Evolutionary conservation across 2,329 filamentous ascomycete genomes (phyloP).

Genomic region (Colletotrichum melonis): DNA sequence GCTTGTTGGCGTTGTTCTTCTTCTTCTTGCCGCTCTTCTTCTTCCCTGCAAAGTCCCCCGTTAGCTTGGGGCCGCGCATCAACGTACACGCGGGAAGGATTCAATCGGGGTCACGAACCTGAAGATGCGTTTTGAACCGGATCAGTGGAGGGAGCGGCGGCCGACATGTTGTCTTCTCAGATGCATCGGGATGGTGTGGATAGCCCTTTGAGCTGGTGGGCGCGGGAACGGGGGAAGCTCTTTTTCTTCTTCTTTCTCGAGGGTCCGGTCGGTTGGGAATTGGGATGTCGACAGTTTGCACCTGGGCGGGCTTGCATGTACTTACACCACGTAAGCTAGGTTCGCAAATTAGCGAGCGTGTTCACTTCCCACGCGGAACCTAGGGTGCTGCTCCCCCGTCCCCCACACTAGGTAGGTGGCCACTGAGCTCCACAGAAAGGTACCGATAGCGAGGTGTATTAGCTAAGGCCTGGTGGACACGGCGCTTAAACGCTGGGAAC

Average conservation of each 20-base stretch:
- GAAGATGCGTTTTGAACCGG: conserved; percentile 42
- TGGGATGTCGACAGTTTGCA: conserved; percentile 28
- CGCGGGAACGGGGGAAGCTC: conserved; percentile 6
- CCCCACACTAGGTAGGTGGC: conserved; percentile 28
- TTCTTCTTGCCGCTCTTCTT: conserved; percentile 72
- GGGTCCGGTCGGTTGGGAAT: conserved; percentile 3
- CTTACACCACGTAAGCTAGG: conserved; percentile 35
- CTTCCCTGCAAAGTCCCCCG: conserved; percentile 50
- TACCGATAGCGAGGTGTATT: conserved; percentile 19
- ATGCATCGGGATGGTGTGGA: conserved; percentile 33
- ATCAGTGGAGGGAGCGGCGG: conserved; percentile 40
- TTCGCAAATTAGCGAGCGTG: conserved; percentile 36
- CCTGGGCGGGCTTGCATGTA: conserved; percentile 22
- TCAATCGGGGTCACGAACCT: conserved; percentile 39
- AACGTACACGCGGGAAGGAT: background rate
- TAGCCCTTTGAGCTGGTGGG: conserved; percentile 34
- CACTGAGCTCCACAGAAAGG: conserved; percentile 17
- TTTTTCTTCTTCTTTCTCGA: background rate
- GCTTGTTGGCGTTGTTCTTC: conserved; percentile 65
- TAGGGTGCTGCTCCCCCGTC: conserved; percentile 28
- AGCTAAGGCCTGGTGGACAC: background rate
- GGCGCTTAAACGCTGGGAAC: background rate
- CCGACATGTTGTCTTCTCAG: conserved; percentile 42
- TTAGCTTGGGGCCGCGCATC: conserved; percentile 18
- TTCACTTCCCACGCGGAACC: conserved; percentile 33